Evolutionary conservation across 2,329 filamentous ascomycete species (phyloP).

Genomic region (Alternaria alternata): DNA sequence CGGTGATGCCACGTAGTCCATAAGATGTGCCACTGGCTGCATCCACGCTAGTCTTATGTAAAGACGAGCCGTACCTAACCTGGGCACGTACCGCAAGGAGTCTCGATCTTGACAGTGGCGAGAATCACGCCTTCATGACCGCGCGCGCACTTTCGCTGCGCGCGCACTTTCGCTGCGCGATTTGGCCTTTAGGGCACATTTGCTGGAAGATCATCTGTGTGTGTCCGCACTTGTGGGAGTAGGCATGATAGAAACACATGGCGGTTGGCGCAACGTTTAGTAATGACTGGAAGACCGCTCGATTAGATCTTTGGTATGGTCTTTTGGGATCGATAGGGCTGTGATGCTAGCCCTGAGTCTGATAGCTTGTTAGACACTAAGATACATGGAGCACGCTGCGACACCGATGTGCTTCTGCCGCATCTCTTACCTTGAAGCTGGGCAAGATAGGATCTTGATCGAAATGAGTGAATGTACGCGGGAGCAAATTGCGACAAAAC

Average conservation of each 20-base stretch:
- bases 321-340: not conserved
- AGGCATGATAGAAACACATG: constrained; percentile 61
- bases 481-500: not conserved
- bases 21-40: not conserved
- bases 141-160: constrained; percentile 41
- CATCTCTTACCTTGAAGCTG: not conserved
- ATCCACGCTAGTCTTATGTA: not conserved
- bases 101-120: constrained; percentile 42
- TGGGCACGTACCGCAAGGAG: constrained; percentile 33
- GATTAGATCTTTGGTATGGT: not conserved
- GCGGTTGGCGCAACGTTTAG: not conserved
- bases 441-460: not conserved
- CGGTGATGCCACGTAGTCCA: too few relatives aligned
- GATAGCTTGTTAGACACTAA: not conserved
- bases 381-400: not conserved
- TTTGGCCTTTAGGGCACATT: constrained; percentile 40
- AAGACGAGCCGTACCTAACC: constrained; percentile 26
- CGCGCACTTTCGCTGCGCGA: constrained; percentile 45
- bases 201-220: constrained; percentile 49
- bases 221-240: constrained; percentile 57
- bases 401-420: not conserved
- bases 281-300: not conserved
- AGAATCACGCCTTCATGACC: constrained; percentile 44
- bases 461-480: not conserved
- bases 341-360: not conserved